These are phyloP conservation scores for Perkinsela sp. DNA, from an alignment of 208 protist species.

Conservation along the genomic window DNA sequence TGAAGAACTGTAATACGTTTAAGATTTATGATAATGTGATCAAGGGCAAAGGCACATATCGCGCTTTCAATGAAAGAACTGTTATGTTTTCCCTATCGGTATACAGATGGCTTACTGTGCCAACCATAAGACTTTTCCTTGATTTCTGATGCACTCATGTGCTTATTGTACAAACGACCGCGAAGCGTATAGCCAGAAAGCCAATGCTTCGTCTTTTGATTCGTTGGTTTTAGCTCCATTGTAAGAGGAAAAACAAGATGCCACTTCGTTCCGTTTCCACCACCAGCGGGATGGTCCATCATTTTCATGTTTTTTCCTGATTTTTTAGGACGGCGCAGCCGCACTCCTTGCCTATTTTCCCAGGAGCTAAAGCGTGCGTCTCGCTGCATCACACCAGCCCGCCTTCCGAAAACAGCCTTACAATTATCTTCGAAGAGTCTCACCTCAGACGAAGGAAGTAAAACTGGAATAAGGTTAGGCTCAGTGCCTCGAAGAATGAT, in stretches of 20 bases:
- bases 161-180: constrained; percentile 47
- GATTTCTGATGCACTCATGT: constrained; percentile 46
- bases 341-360: constrained; percentile 33
- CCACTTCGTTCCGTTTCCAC: constrained; percentile 42
- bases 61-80: too few relatives aligned
- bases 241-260: constrained; percentile 55
- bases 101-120: constrained; percentile 55
- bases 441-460: constrained; percentile 64
- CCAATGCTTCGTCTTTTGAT: constrained; percentile 68
- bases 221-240: constrained; percentile 53
- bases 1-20: too few relatives aligned
- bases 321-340: constrained; percentile 41
- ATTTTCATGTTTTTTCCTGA: constrained; percentile 56
- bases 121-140: constrained; percentile 66
- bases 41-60: too few relatives aligned
- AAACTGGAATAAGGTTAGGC: constrained; percentile 46
- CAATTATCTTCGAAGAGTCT: constrained; percentile 53
- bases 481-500: constrained; percentile 51
- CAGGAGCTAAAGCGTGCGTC: constrained; percentile 37
- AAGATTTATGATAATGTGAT: too few relatives aligned
- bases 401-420: constrained; percentile 50
- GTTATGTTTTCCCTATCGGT: too few relatives aligned
- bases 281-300: constrained; percentile 46
- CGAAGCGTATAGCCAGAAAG: constrained; percentile 63
- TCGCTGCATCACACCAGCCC: constrained; percentile 59